A percentile compares a stretch with the other conserved stretches of the same genome.
Evolutionary conservation across 1,139 yeast genomes (phyloP).

Genomic region (Ogataea hybrid): DNA sequence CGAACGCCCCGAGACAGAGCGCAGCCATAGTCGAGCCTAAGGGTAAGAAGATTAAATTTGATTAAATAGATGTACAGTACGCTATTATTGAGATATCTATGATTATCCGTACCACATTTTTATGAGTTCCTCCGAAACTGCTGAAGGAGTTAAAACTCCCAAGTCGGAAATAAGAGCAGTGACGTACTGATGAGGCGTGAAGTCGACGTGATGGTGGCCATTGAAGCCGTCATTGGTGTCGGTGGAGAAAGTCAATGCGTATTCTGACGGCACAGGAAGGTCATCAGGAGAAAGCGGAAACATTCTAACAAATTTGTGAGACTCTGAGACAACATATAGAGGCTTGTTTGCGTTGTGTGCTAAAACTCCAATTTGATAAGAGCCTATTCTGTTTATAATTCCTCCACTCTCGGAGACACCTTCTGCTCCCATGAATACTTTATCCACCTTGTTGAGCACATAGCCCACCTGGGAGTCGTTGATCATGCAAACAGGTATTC

Average conservation of each 20-base stretch:
- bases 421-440: slow-evolving; percentile 95
- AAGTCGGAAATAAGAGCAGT: slow-evolving; percentile 95
- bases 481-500: slow-evolving; percentile 87
- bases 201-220: slow-evolving; percentile 54
- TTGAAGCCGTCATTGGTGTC: slow-evolving; percentile 34
- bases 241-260: slow-evolving; percentile 41
- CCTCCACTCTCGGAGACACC: slow-evolving; percentile 99
- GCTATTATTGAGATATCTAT: slow-evolving; percentile 6
- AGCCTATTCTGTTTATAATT: slow-evolving; percentile 91
- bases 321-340: slow-evolving; percentile 89
- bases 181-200: slow-evolving; percentile 93
- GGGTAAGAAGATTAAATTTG: slow-evolving; percentile 84
- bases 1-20: slow-evolving; percentile 85
- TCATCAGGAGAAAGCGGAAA: slow-evolving; percentile 95
- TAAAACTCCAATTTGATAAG: slow-evolving; percentile 90
- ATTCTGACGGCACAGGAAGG: slow-evolving; percentile 50
- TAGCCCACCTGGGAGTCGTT: slow-evolving; percentile 95
- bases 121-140: slow-evolving; percentile 95
- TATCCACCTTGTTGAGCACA: slow-evolving; percentile 87
- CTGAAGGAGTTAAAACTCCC: slow-evolving; percentile 96
- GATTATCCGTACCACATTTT: slow-evolving; percentile 97
- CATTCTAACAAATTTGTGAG: slow-evolving; percentile 94
- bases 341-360: slow-evolving; percentile 93
- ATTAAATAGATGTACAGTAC: slow-evolving; percentile 23
- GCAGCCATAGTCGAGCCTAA: slow-evolving; percentile 85